Base-by-base conservation (phyloP, 768 basidiomycete genomes). In the Pulveroboletus sp. region DNA sequence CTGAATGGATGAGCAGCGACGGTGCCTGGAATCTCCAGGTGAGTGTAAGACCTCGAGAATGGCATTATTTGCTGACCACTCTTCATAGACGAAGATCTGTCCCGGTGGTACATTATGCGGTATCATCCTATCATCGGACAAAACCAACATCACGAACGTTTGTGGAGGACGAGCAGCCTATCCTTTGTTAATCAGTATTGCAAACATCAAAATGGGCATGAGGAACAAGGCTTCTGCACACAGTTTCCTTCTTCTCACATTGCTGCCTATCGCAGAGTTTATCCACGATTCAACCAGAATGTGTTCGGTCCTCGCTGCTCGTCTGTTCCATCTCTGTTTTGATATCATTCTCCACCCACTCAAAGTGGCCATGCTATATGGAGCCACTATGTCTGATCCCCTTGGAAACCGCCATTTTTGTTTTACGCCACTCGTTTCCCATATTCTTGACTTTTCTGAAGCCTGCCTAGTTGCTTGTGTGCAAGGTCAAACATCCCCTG, bases 1-100 rank as follows among this genome's bases (percentile, higher is more conserved):
- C 19, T 4, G 58, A 70, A 23, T 69, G 57, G 51, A 63, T 54
- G 52, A 54, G 52, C 13, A 46, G 52, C 2, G 34, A 53, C 7
- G 14, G 31, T 10, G 24, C 26, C 64, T 67, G 68, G 65, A 40
- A 60, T 4, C 39, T 62, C 14, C 64, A 67, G 58, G 65, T 61
- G 23, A n/a, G 53, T 29, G n/a, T n/a, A n/a, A n/a, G n/a, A 29
- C 27, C 27, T 29, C n/a, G n/a, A n/a, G n/a, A n/a, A n/a, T n/a
- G n/a, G n/a, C n/a, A n/a, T n/a, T n/a, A 29, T 29, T 6, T 6
- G 12, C 6, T 29, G 27, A 29, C 27, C 12, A 12, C 12, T 12
- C 12, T 6, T 29, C 6, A 29, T 29, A 29, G 27, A 12, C 6
- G 6, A 29, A 29, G 27, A 6, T 29, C 6, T 29, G 6, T 29